phyloP scores from a whole-genome alignment of 2,329 filamentous ascomycete species.

The Fusarium pilosicola region DNA sequence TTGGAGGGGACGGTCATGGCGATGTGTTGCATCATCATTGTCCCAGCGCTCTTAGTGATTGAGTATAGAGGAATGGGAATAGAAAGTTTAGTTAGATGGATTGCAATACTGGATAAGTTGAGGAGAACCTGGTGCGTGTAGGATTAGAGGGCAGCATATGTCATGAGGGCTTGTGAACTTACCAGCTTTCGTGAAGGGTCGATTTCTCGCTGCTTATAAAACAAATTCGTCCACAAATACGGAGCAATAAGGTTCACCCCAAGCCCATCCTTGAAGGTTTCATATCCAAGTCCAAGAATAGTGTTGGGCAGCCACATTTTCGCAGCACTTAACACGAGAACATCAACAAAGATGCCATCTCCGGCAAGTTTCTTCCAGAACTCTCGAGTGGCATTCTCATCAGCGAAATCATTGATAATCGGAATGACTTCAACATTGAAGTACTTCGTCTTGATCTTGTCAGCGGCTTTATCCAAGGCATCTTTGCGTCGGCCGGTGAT shows the following conservation, averaged over 20 bases:
- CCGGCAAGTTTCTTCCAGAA: constrained; percentile 45
- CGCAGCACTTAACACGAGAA: constrained; percentile 46
- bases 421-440: not conserved
- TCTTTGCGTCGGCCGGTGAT: constrained; percentile 52
- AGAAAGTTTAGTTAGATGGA: too few relatives aligned
- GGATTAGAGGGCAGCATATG: accelerated
- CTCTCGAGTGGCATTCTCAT: constrained; percentile 17
- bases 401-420: not conserved
- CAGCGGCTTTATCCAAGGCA: not conserved
- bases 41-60: constrained; percentile 51
- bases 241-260: not conserved
- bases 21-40: constrained; percentile 51
- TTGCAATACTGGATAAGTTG: not conserved
- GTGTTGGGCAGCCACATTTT: constrained; percentile 15
- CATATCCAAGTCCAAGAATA: constrained; percentile 1
- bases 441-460: not conserved
- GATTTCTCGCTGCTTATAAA: not conserved
- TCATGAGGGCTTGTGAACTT: accelerated
- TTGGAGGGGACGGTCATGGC: constrained; percentile 47
- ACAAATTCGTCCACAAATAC: not conserved
- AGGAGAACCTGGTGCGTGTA: not conserved
- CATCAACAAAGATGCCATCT: constrained; percentile 39
- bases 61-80: constrained; percentile 44
- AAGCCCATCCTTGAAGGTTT: not conserved
- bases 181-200: not conserved